Evolutionary conservation across 2,329 filamentous ascomycete species (phyloP), one percentile per base, ranked within the genome.

Genomic region (Aspergillus puulaauensis): DNA sequence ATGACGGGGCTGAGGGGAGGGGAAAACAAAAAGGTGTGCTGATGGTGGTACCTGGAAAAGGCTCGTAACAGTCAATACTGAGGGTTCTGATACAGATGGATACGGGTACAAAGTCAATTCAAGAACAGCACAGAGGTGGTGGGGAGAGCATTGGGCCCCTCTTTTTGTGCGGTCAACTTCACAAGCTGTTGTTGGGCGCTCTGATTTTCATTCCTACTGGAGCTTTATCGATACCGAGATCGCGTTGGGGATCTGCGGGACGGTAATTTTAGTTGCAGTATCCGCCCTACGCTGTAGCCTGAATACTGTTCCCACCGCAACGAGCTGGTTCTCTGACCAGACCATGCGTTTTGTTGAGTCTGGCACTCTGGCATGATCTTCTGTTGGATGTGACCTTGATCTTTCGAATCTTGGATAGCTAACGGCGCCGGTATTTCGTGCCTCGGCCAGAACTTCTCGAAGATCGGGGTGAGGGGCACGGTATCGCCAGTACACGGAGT

Each of bases 251-350:
- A 59, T 61, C 53, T 48, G 58, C 60, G 57, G 58, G 37, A 49
- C 54, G 47, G 55, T 61, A 54, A 64, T 62, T 66, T 64, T 59
- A 60, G 44, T 58, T 43, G 51, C 64, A 65, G 64, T 65, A 66
- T 65, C 57, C 47, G 56, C 64, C 64, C 63, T 66, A 66, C 64
- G 64, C 64, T 56, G 64, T 66, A 66, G 63, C 57, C 63, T 60
- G 58, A 65, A 64, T 65, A 66, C 64, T 65, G 63, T 56, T 54
- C 31, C 41, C 55, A 56, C 41, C 39, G 35, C 39, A 4, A 27
- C 15, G 52, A 57, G 19, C 27, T 21, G 15, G 15, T n/a, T 37
- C 14, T n/a, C 12, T n/a, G 15, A 37, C 35, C 14, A 14, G 12
- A 9, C 33, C 48, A 40, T 45, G 50, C 43, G 46, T 56, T 59